phyloP scores from a whole-genome alignment of 495 filamentous ascomycete species.

The Hypomontagnella monticulosa region DNA sequence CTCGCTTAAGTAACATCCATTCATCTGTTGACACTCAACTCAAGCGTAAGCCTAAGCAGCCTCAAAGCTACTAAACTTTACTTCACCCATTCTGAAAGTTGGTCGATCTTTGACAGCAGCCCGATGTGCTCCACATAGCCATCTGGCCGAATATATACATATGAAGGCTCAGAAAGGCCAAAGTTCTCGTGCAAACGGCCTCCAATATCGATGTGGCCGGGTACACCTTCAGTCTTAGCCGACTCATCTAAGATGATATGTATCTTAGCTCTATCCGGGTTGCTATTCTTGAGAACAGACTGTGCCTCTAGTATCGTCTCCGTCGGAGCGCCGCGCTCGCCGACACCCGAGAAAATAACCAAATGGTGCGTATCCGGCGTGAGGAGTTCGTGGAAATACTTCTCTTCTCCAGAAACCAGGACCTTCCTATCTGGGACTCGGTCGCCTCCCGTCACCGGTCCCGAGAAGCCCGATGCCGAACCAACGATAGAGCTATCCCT shows the following conservation, averaged over 20 bases:
- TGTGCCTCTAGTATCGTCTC: constrained; percentile 21
- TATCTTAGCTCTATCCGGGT: constrained; percentile 22
- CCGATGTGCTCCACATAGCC: constrained; percentile 53
- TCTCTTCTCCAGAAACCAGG: constrained; percentile 17
- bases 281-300: constrained; percentile 2
- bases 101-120: constrained; percentile 38
- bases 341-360: constrained; percentile 41
- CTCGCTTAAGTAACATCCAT: too few species aligned
- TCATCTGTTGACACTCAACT: too few species aligned
- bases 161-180: constrained; percentile 48
- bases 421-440: constrained; percentile 42
- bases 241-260: constrained; percentile 22
- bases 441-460: constrained; percentile 42
- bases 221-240: not conserved
- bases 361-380: constrained; percentile 34
- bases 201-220: constrained; percentile 41
- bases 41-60: not conserved
- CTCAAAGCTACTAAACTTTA: not conserved
- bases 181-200: constrained; percentile 47
- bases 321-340: constrained; percentile 12
- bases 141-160: constrained; percentile 55
- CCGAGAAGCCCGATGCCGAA: constrained; percentile 18
- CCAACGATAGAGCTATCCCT: constrained; percentile 40
- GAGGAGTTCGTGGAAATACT: constrained; percentile 33
- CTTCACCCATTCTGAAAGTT: constrained; percentile 38